A percentile compares a stretch with the other conserved stretches of the same genome.
Conservation (phyloP, 257 asterid species). For the Gentiana dahurica region DNA sequence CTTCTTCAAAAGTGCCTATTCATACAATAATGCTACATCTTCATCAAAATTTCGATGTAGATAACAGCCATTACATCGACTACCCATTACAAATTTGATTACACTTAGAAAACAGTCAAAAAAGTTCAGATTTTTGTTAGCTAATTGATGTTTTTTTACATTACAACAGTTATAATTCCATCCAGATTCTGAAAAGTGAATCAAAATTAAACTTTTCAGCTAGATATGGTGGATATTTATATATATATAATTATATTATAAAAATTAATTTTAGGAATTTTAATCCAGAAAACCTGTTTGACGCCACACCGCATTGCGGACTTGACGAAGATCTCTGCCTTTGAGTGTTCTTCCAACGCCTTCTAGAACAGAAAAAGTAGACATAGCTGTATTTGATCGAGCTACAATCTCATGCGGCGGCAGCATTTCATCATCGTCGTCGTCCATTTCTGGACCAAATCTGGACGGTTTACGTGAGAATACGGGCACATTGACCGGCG, state of each 20-base stretch:
- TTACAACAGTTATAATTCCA: too few species aligned
- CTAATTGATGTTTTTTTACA: too few species aligned
- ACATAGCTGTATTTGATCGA: conserved; percentile 38
- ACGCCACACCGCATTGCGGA: conserved; percentile 81
- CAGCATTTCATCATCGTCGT: conserved; percentile 59
- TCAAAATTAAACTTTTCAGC: not conserved
- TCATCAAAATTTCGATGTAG: too few species aligned
- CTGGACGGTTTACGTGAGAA: conserved; percentile 31
- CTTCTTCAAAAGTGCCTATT: too few species aligned
- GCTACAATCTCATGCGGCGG: conserved; percentile 90
- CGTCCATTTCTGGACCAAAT: conserved; percentile 30
- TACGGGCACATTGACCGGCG: conserved; percentile 66
- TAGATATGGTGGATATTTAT: too few species aligned
- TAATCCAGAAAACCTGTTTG: conserved; percentile 75
- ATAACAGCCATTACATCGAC: too few species aligned
- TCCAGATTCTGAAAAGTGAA: too few species aligned
- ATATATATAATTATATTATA: not conserved
- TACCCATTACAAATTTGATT: too few species aligned
- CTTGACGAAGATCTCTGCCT: conserved; percentile 88
- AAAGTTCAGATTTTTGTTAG: too few species aligned
- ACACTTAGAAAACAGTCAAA: too few species aligned
- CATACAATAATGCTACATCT: too few species aligned
- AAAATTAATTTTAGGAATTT: conserved; percentile 1
- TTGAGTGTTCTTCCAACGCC: conserved; percentile 85
- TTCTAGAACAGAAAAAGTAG: conserved; percentile 69